Conservation (phyloP, 768 basidiomycete genomes). For the Hortiboletus campestris region DNA sequence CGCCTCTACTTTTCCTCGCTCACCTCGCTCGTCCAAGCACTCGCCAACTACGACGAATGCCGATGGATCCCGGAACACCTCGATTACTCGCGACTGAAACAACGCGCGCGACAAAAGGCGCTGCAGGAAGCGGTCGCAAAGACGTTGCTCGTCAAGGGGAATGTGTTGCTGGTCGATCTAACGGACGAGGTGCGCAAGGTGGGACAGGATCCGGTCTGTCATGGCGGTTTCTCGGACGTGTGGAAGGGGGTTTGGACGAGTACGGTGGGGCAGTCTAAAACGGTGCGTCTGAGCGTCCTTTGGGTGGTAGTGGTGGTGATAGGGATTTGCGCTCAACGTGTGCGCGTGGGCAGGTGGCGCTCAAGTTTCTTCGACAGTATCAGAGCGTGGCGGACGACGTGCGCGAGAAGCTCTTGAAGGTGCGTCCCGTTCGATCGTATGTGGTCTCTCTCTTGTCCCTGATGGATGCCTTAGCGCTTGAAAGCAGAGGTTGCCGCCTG, state of each 20-base stretch:
- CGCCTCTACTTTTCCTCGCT: slow-evolving; percentile 54
- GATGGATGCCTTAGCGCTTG: slow-evolving; percentile 41
- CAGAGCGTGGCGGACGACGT: slow-evolving; percentile 50
- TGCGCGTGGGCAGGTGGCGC: slow-evolving; percentile 42
- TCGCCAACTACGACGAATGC: slow-evolving; percentile 57
- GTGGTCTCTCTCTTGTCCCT: background rate
- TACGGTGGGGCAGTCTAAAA: slow-evolving; percentile 34
- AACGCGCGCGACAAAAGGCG: slow-evolving; percentile 57
- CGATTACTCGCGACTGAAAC: slow-evolving; percentile 55
- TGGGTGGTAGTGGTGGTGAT: too few species aligned
- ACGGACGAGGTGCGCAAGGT: slow-evolving; percentile 52
- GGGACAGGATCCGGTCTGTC: slow-evolving; percentile 47
- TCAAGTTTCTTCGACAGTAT: slow-evolving; percentile 51
- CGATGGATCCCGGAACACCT: slow-evolving; percentile 52
- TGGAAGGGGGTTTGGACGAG: slow-evolving; percentile 60
- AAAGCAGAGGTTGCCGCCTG: slow-evolving; percentile 57
- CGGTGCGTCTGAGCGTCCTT: slow-evolving; percentile 9
- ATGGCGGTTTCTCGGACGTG: slow-evolving; percentile 60
- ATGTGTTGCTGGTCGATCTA: slow-evolving; percentile 48
- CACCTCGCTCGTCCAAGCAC: slow-evolving; percentile 48
- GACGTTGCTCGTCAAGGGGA: slow-evolving; percentile 50
- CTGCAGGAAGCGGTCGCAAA: slow-evolving; percentile 54
- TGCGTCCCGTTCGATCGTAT: slow-evolving; percentile 14
- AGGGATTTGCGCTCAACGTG: background rate
- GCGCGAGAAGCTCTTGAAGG: slow-evolving; percentile 52